Conservation (phyloP, 2,329 filamentous ascomycete species). For the Talaromyces sp. region DNA sequence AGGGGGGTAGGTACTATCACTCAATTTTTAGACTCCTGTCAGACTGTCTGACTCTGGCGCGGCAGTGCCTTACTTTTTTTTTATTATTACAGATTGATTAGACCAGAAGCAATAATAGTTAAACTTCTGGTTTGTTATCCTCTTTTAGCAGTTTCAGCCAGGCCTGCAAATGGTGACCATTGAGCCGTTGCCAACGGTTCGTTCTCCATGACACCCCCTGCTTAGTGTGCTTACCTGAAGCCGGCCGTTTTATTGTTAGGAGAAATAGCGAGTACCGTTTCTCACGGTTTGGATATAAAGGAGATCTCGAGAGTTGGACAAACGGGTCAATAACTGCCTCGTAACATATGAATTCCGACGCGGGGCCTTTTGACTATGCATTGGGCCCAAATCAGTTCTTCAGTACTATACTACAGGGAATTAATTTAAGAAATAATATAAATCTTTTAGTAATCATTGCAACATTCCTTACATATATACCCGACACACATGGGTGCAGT, state of each 20-base stretch:
- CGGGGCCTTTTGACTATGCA: no score
- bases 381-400: neutral
- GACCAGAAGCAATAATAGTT: neutral
- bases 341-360: no score
- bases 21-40: neutral
- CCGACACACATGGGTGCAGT: no score
- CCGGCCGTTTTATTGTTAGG: neutral
- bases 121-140: neutral
- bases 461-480: no score
- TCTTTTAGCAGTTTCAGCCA: neutral
- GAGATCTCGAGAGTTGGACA: neutral
- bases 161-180: neutral
- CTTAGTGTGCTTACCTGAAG: neutral
- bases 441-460: neutral
- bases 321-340: no score
- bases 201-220: neutral
- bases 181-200: neutral
- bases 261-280: neutral
- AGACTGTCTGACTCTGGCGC: neutral
- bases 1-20: neutral
- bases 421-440: neutral
- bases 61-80: neutral
- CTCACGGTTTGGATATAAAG: neutral
- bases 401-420: no score
- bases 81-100: neutral